Evolutionary conservation across 495 filamentous ascomycete genomes (phyloP).

Genomic region (Aspergillus asperescens): DNA sequence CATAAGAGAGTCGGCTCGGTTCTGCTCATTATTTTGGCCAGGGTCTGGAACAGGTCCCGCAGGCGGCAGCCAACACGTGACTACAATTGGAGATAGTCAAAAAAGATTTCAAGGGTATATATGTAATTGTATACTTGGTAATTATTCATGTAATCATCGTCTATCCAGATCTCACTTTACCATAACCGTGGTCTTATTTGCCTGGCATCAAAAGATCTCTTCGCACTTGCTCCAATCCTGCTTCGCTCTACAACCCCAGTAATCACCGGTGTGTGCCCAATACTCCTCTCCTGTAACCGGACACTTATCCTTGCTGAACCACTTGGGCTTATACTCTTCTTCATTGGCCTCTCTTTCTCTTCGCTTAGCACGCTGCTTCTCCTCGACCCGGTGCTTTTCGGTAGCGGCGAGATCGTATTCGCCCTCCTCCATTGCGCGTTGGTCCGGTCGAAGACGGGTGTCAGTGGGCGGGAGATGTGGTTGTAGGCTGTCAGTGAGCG

Average conservation of each 20-base stretch:
- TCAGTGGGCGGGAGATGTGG: constrained; percentile 84
- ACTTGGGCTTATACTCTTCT: constrained; percentile 76
- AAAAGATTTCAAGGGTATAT: not conserved
- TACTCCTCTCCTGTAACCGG: constrained; percentile 81
- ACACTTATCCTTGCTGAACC: constrained; percentile 71
- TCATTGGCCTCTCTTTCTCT: constrained; percentile 67
- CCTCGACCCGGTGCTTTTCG: constrained; percentile 94
- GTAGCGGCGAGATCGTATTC: constrained; percentile 86
- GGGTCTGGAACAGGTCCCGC: not conserved
- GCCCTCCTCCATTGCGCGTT: constrained; percentile 98
- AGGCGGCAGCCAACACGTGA: constrained; percentile 1
- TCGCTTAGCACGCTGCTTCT: constrained; percentile 79
- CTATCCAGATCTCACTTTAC: not conserved
- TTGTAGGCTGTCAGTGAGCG: constrained; percentile 67
- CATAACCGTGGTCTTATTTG: not conserved
- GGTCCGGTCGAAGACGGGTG: constrained; percentile 83
- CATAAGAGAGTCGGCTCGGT: not conserved
- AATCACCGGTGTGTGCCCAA: constrained; percentile 83
- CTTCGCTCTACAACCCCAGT: constrained; percentile 62
- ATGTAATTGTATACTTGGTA: not conserved
- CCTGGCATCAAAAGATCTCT: constrained; percentile 54
- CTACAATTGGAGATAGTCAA: not conserved
- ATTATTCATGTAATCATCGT: not conserved
- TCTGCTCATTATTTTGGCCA: not conserved
- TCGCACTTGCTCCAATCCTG: constrained; percentile 53